A percentile compares a stretch with the other conserved stretches of the same genome.
Conservation (phyloP, 2,329 filamentous ascomycete genomes). For the Rhynchosporium secalis region DNA sequence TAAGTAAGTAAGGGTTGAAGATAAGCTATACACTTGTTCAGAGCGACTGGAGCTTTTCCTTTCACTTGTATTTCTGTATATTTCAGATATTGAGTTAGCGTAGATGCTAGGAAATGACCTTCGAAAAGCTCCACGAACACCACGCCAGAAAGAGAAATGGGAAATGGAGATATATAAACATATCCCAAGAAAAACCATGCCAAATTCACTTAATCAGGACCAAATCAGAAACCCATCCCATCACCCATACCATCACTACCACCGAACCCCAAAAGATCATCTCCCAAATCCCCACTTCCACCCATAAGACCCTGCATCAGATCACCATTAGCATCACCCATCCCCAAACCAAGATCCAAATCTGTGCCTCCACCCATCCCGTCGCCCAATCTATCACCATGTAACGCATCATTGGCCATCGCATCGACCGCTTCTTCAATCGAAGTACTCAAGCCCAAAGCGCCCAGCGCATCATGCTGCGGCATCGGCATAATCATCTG, state of each 20-base stretch:
- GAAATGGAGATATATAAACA: not conserved
- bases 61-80: too few species aligned
- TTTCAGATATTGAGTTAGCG: too few species aligned
- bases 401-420: too few species aligned
- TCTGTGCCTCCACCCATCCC: not conserved
- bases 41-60: too few species aligned
- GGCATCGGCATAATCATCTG: not conserved
- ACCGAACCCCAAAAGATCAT: constrained; percentile 3
- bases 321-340: not conserved
- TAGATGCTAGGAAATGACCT: too few species aligned
- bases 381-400: not conserved
- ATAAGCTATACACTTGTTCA: too few species aligned
- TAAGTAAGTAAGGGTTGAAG: too few species aligned
- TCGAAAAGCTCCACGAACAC: too few species aligned
- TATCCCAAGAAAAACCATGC: too few species aligned
- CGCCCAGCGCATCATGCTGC: not conserved
- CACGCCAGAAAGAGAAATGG: too few species aligned
- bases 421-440: not conserved
- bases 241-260: not conserved
- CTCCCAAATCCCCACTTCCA: not conserved
- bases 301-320: not conserved
- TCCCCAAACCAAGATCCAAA: too few species aligned
- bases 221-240: not conserved
- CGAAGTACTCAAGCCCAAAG: not conserved
- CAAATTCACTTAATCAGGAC: too few species aligned